phyloP scores from a whole-genome alignment of 208 protist genomes.

The Crithidia thermophila region DNA sequence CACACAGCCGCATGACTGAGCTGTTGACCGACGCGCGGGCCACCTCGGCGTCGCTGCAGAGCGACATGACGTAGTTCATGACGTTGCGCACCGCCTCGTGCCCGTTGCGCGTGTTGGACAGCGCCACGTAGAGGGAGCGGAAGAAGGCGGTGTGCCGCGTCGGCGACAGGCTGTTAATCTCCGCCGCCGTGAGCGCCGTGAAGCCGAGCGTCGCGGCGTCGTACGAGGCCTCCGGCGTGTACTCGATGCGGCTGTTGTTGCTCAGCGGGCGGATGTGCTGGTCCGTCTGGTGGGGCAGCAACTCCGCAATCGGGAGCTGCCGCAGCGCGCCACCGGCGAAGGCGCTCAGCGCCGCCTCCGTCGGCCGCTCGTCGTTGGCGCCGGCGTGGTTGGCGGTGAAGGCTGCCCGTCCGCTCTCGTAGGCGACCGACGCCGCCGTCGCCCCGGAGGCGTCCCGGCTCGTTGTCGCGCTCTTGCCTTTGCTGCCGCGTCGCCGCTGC shows the following conservation, averaged over 20 bases:
- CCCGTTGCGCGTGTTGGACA: slow-evolving; percentile 27
- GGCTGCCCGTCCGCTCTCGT: slow-evolving; percentile 11
- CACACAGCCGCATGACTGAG: slow-evolving; percentile 89
- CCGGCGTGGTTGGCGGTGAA: slow-evolving; percentile 15
- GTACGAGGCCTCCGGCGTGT: slow-evolving; percentile 71
- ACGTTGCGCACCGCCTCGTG: slow-evolving; percentile 57
- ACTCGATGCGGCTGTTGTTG: slow-evolving; percentile 89
- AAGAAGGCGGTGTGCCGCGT: slow-evolving; percentile 40
- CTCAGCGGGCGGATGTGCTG: slow-evolving; percentile 89
- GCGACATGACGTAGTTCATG: slow-evolving; percentile 87
- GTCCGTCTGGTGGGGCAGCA: slow-evolving; percentile 77
- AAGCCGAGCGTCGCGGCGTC: slow-evolving; percentile 65
- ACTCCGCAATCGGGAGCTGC: slow-evolving; percentile 33
- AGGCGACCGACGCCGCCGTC: not conserved
- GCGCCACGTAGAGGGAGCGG: slow-evolving; percentile 30
- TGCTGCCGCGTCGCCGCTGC: slow-evolving; percentile 25
- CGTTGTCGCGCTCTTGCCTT: slow-evolving; percentile 16
- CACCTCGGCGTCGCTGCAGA: slow-evolving; percentile 69
- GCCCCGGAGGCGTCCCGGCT: slow-evolving; percentile 6
- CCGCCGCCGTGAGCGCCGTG: slow-evolving; percentile 45
- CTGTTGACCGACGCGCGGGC: slow-evolving; percentile 92
- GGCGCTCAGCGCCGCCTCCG: slow-evolving; percentile 17
- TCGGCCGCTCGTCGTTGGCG: slow-evolving; percentile 14
- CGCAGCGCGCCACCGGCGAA: slow-evolving; percentile 26
- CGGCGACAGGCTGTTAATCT: slow-evolving; percentile 59